Percentiles rank a stretch among this genome's conserved stretches.
These are phyloP conservation scores for Lentinula aciculospora DNA, from an alignment of 768 basidiomycete genomes.

Conservation along the genomic window DNA sequence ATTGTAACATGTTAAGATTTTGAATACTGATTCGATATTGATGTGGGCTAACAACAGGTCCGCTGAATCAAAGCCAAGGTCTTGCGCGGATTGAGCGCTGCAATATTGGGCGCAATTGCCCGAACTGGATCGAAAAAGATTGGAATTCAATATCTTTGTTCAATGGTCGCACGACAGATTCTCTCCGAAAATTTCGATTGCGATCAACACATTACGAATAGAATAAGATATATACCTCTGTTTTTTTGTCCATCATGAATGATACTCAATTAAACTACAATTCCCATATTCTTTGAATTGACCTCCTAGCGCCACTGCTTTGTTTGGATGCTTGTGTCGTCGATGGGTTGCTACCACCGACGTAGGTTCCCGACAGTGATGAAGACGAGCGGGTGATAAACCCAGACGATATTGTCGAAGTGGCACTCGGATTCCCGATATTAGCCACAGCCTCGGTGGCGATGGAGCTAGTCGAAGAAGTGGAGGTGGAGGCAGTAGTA, in stretches of 20 bases:
- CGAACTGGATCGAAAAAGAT: no score
- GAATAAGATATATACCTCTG: background rate
- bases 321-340: background rate
- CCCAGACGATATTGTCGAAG: background rate
- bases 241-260: no score
- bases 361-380: background rate
- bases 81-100: no score
- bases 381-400: background rate
- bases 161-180: no score
- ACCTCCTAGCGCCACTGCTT: background rate
- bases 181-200: background rate
- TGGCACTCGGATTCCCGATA: background rate
- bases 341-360: background rate
- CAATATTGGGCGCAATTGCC: no score
- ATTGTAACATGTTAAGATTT: no score
- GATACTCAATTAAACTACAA: no score
- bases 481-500: background rate
- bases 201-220: background rate
- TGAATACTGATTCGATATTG: no score
- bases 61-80: no score
- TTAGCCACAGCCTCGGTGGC: background rate
- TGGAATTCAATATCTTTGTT: no score
- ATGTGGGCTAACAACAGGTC: no score
- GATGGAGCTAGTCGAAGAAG: background rate
- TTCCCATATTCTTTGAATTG: conserved; percentile 3